These are phyloP conservation scores for Orbilia javanica DNA, from an alignment of 2,329 filamentous ascomycete genomes.

Conservation along the genomic window DNA sequence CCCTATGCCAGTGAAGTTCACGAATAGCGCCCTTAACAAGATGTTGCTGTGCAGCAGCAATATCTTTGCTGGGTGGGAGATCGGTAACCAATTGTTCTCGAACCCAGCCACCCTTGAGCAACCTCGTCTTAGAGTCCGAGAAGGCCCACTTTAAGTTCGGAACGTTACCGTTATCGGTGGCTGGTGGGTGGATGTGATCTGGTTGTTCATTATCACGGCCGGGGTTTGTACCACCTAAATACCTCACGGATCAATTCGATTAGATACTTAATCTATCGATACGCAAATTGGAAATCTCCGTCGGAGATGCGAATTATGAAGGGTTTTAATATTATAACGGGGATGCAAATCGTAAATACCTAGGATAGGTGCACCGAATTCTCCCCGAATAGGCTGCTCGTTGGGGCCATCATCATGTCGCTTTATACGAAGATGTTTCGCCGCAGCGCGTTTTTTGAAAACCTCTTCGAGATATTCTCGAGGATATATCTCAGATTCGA, in stretches of 20 bases:
- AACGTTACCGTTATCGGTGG: constrained; percentile 74
- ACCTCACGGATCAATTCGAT: neutral
- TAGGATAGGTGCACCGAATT: constrained; percentile 69
- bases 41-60: constrained; percentile 77
- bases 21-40: constrained; percentile 75
- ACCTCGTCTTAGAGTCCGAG: constrained; percentile 50
- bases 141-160: constrained; percentile 68
- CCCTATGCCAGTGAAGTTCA: constrained; percentile 76
- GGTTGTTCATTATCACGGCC: constrained; percentile 74
- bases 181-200: constrained; percentile 73
- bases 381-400: constrained; percentile 47
- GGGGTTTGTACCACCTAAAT: constrained; percentile 74
- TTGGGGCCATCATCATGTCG: constrained; percentile 36
- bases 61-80: constrained; percentile 75
- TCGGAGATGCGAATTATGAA: too few relatives aligned
- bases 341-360: constrained; percentile 68
- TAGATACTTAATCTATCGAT: neutral
- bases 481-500: constrained; percentile 48
- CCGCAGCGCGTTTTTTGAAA: constrained; percentile 30
- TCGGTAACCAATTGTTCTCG: constrained; percentile 77
- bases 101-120: constrained; percentile 73
- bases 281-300: neutral
- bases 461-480: constrained; percentile 54
- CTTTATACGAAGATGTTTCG: constrained; percentile 55
- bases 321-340: too few relatives aligned